Percentiles rank a stretch among this genome's conserved stretches.
These are phyloP conservation scores for Bipolaris zeicola DNA, from an alignment of 2,329 filamentous ascomycete species.

Conservation along the genomic window DNA sequence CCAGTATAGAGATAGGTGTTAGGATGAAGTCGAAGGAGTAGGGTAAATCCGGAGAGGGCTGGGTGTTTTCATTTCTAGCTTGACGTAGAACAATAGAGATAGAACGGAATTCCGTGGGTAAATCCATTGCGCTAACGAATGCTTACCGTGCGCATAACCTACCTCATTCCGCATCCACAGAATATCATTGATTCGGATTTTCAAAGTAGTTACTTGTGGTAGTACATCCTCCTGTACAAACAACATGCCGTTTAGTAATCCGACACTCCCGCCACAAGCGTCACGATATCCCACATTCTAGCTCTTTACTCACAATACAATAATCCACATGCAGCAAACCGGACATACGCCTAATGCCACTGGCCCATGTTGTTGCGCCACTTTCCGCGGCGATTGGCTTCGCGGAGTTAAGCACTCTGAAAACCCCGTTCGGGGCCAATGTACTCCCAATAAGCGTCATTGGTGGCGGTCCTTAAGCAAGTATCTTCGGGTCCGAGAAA, in stretches of 20 bases:
- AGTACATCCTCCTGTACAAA: neutral
- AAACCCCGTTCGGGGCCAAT: neutral
- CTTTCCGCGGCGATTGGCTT: conserved; percentile 1
- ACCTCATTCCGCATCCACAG: neutral
- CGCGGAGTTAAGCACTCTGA: conserved; percentile 3
- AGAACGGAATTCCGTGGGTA: neutral
- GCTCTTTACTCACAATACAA: neutral
- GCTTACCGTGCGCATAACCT: neutral
- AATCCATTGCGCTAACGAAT: neutral
- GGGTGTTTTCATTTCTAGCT: neutral
- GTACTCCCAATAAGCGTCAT: conserved; percentile 7
- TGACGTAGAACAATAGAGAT: neutral
- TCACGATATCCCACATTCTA: neutral
- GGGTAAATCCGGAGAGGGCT: neutral
- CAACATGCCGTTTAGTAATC: neutral
- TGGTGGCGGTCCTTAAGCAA: conserved; percentile 1
- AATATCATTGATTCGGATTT: neutral
- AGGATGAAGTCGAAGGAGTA: neutral
- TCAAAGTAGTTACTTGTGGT: neutral
- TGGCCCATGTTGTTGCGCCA: neutral
- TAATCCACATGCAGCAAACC: neutral
- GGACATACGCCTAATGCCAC: conserved; percentile 2
- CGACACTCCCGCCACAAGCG: neutral
- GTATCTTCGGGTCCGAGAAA: conserved; percentile 7
- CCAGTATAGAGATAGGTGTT: no score